A percentile compares a stretch with the other conserved stretches of the same genome.
Evolutionary conservation across 2,329 filamentous ascomycete genomes (phyloP).

Genomic region (Aspergillus bombycis): DNA sequence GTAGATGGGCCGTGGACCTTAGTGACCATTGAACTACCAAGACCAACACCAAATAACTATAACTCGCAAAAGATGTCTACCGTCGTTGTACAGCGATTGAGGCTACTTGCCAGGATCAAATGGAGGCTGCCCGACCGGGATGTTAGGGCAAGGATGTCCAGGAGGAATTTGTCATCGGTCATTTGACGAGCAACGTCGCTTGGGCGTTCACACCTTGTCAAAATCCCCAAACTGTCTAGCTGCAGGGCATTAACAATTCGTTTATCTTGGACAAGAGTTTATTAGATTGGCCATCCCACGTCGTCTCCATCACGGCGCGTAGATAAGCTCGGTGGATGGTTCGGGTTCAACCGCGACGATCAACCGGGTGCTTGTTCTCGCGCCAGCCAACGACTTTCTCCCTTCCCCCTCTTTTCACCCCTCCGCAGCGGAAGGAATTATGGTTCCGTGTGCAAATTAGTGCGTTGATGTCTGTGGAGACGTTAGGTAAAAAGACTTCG

Average conservation of each 20-base stretch:
- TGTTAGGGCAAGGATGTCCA: background rate
- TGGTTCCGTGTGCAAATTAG: slow-evolving; percentile 2
- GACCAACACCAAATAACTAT: background rate
- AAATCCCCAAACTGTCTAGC: background rate
- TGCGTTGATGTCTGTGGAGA: background rate
- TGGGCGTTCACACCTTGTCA: background rate
- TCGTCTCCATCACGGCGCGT: slow-evolving; percentile 24
- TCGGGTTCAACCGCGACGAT: slow-evolving; percentile 28
- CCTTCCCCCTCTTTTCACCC: slow-evolving; percentile 9
- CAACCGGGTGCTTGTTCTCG: slow-evolving; percentile 23
- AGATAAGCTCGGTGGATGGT: slow-evolving; percentile 26
- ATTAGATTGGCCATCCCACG: background rate
- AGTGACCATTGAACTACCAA: background rate
- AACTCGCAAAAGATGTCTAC: background rate
- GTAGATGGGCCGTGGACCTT: background rate
- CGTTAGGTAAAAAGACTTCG: background rate
- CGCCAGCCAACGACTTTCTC: slow-evolving; percentile 8
- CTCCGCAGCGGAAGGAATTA: background rate
- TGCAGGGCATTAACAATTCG: background rate
- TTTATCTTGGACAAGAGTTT: background rate
- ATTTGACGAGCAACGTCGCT: background rate
- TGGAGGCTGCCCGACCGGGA: background rate
- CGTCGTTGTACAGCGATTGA: background rate
- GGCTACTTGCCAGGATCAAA: background rate
- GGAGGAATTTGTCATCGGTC: background rate